Conservation (phyloP, 208 protist species). For the Novymonas esmeraldas region DNA sequence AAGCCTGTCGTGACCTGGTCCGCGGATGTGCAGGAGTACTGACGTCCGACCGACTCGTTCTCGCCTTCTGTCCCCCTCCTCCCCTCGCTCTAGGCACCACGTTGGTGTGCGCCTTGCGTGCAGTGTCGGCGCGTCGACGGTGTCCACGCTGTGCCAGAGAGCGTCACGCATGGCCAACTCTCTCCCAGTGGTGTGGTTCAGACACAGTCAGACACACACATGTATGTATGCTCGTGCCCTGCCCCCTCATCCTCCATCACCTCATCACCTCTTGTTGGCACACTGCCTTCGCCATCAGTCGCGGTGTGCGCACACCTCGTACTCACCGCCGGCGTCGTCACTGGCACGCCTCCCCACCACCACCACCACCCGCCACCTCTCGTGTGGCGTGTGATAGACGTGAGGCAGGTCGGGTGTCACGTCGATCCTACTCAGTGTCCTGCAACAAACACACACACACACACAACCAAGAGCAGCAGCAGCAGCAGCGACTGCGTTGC, state of each 20-base stretch:
- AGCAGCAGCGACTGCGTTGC: not conserved
- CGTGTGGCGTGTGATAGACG: no score
- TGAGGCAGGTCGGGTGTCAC: no score
- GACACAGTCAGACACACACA: not conserved
- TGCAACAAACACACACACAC: not conserved
- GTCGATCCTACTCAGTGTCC: not conserved
- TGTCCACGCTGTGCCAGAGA: no score
- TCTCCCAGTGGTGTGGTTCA: not conserved
- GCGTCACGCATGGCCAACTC: no score
- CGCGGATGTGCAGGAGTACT: conserved; percentile 18
- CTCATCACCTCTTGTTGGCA: no score
- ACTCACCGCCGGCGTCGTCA: not conserved
- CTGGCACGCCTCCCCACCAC: no score
- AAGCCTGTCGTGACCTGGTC: conserved; percentile 19
- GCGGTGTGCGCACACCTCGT: not conserved
- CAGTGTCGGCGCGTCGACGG: not conserved
- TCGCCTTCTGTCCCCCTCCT: not conserved
- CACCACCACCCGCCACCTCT: no score
- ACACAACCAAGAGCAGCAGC: not conserved
- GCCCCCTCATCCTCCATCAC: no score
- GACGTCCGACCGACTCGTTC: not conserved
- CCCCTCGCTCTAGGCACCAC: not conserved
- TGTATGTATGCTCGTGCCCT: no score
- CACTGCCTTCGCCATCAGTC: no score
- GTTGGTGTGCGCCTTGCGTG: no score